phyloP scores from a whole-genome alignment of 2,329 filamentous ascomycete genomes.

The Arthrobotrys megalospora region DNA sequence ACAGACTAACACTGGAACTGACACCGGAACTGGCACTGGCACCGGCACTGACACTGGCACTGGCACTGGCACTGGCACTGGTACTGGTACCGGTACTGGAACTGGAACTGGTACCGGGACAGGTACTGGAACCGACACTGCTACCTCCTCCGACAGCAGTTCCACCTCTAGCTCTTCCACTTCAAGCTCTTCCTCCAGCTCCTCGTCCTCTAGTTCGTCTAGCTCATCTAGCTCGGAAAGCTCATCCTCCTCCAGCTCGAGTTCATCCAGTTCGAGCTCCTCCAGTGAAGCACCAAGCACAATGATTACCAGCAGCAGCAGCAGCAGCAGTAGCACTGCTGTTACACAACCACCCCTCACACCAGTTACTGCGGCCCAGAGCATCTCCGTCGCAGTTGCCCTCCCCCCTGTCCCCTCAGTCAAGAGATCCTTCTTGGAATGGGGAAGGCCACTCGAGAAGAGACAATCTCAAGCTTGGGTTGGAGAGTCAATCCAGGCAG shows the following conservation, averaged over 20 bases:
- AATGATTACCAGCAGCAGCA: constrained; percentile 7
- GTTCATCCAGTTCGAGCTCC: constrained; percentile 13
- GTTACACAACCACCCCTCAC: background rate
- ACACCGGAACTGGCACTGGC: too few species aligned
- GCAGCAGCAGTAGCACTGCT: background rate
- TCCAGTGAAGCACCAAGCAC: background rate
- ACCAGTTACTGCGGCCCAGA: background rate
- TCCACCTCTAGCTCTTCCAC: background rate
- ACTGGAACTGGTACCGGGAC: too few species aligned
- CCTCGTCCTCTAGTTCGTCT: constrained; percentile 1
- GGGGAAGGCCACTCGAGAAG: background rate
- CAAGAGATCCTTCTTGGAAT: background rate
- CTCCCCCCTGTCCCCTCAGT: too few species aligned
- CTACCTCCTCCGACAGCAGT: background rate
- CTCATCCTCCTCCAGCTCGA: constrained; percentile 19
- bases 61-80: too few species aligned
- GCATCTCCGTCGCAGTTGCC: background rate
- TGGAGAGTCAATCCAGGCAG: constrained; percentile 6
- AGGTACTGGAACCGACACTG: too few species aligned
- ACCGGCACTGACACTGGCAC: too few species aligned
- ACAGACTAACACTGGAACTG: too few species aligned
- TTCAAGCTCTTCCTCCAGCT: background rate
- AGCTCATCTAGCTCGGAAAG: constrained; percentile 9
- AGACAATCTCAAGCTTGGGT: background rate
- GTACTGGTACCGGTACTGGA: too few species aligned